phyloP scores from a whole-genome alignment of 2,329 filamentous ascomycete species.

The Fusarium drepaniforme region DNA sequence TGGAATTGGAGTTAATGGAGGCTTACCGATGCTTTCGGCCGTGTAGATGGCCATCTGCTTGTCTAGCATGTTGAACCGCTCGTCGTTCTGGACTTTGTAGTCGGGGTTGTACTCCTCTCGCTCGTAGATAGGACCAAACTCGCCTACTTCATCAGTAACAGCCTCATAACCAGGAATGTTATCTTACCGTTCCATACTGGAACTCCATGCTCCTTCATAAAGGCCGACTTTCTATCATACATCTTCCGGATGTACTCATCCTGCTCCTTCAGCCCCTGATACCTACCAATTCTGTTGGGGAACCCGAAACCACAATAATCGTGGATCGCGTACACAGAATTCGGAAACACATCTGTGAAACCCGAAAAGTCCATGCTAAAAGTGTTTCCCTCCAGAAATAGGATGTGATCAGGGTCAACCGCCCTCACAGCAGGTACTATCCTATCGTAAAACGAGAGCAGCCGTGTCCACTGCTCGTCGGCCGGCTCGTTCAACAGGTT shows the following conservation, averaged over 20 bases:
- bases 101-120: constrained; percentile 48
- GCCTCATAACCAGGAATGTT: accelerated
- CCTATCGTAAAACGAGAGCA: constrained; percentile 55
- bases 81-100: constrained; percentile 46
- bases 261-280: constrained; percentile 53
- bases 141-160: constrained; percentile 42
- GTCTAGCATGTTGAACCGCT: constrained; percentile 54
- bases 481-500: constrained; percentile 51
- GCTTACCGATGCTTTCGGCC: constrained; percentile 37
- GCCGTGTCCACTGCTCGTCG: constrained; percentile 47
- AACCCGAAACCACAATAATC: constrained; percentile 67
- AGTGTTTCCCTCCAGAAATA: constrained; percentile 64
- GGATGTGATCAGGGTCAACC: constrained; percentile 59
- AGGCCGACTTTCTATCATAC: constrained; percentile 57
- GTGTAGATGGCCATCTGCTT: constrained; percentile 54
- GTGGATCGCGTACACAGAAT: constrained; percentile 64
- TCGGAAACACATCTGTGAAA: constrained; percentile 54
- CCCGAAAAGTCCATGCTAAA: constrained; percentile 48
- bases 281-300: constrained; percentile 53
- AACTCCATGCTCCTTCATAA: constrained; percentile 54
- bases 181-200: constrained; percentile 56
- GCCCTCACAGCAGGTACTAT: constrained; percentile 53
- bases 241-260: constrained; percentile 43
- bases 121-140: constrained; percentile 64
- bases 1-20: not conserved